Percentiles rank a stretch among this genome's conserved stretches.
Conservation (phyloP, 495 filamentous ascomycete species). For the Hyaloscypha bicolor region DNA sequence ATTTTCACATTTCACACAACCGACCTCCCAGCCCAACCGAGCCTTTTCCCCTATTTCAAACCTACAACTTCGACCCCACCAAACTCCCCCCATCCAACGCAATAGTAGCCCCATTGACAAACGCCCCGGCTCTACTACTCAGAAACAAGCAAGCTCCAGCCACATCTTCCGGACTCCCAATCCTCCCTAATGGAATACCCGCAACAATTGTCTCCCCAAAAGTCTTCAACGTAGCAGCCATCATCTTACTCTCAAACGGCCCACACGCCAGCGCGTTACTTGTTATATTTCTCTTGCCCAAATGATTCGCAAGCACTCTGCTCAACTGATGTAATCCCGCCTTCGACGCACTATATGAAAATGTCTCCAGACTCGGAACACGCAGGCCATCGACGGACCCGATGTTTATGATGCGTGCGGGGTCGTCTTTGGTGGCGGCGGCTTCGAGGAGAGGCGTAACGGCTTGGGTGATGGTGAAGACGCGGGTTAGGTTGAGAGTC, state of each 20-base stretch:
- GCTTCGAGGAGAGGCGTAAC: conserved; percentile 71
- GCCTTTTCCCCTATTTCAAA: background rate
- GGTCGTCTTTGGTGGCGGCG: conserved; percentile 43
- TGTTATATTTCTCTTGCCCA: conserved; percentile 72
- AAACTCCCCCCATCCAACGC: conserved; percentile 68
- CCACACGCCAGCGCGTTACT: conserved; percentile 77
- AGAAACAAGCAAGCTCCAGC: conserved; percentile 78
- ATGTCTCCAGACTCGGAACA: conserved; percentile 71
- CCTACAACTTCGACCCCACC: conserved; percentile 56
- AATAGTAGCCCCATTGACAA: conserved; percentile 78
- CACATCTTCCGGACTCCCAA: conserved; percentile 71
- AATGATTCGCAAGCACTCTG: conserved; percentile 69
- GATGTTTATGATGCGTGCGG: conserved; percentile 74
- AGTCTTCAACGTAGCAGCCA: conserved; percentile 67
- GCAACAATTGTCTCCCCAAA: conserved; percentile 63
- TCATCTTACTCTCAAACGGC: conserved; percentile 84
- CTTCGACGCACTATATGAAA: conserved; percentile 75
- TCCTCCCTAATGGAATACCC: conserved; percentile 68
- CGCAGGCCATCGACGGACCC: conserved; percentile 71
- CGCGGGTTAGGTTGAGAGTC: conserved; percentile 77
- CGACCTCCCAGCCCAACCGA: background rate
- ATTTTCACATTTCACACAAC: background rate
- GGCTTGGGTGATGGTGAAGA: conserved; percentile 76
- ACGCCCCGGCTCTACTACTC: conserved; percentile 69
- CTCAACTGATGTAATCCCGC: conserved; percentile 74